A percentile compares a stretch with the other conserved stretches of the same genome.
Evolutionary conservation across 140 eudicot genomes (phyloP).

Genomic region (Stevia rebaudiana): DNA sequence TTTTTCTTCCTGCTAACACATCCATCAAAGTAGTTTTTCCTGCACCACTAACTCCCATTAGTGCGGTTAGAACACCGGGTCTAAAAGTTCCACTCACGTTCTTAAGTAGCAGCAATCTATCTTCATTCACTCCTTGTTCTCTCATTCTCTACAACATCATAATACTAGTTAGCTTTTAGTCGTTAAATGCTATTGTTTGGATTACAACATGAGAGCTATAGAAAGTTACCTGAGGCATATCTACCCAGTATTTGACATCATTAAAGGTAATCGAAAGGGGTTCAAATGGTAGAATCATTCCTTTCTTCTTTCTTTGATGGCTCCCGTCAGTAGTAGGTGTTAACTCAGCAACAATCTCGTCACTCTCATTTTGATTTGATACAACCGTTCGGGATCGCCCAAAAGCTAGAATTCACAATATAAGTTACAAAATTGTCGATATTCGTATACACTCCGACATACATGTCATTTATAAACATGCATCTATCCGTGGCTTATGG

Average conservation of each 20-base stretch:
- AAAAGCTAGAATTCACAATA: slow-evolving; percentile 33
- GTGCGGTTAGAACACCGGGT: slow-evolving; percentile 64
- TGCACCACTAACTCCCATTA: slow-evolving; percentile 86
- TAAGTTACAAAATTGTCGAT: not conserved
- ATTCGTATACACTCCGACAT: not conserved
- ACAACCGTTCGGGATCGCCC: slow-evolving; percentile 48
- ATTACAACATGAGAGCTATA: not conserved
- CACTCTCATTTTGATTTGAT: slow-evolving; percentile 23
- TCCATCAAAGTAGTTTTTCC: slow-evolving; percentile 72
- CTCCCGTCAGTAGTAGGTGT: slow-evolving; percentile 22
- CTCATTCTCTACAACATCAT: slow-evolving; percentile 40
- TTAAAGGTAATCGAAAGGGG: slow-evolving; percentile 38
- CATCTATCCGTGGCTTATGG: not conserved
- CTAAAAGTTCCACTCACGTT: slow-evolving; percentile 56
- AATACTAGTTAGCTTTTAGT: not conserved
- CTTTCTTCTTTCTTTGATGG: slow-evolving; percentile 38
- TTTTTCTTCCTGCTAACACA: slow-evolving; percentile 65
- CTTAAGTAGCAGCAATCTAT: slow-evolving; percentile 42
- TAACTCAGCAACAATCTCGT: slow-evolving; percentile 26
- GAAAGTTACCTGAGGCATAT: slow-evolving; percentile 47
- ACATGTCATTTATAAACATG: not conserved
- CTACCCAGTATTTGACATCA: slow-evolving; percentile 39
- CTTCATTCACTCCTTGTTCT: slow-evolving; percentile 36
- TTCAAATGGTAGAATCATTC: slow-evolving; percentile 71
- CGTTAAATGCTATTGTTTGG: not conserved